Evolutionary conservation across 352 stramenopile species (phyloP).

Genomic region (Paralagenidium karlingii): DNA sequence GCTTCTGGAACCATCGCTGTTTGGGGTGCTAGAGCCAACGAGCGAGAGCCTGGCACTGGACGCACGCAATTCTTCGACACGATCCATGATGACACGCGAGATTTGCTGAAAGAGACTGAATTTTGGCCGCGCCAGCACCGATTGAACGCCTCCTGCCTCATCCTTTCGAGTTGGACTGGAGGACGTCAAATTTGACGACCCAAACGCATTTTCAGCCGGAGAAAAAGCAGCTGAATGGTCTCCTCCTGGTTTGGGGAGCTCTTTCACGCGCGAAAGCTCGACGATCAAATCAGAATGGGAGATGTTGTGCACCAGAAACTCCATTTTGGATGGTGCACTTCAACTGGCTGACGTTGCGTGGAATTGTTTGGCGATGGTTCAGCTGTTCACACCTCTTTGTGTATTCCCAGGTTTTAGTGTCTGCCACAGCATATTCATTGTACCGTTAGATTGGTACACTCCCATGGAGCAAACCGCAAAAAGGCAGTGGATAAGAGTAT

Average conservation of each 20-base stretch:
- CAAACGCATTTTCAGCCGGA: no score
- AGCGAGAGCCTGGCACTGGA: constrained; percentile 1
- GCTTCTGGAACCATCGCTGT: background rate
- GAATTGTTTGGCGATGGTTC: no score
- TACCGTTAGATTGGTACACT: no score
- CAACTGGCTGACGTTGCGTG: background rate
- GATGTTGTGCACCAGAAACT: constrained; percentile 96
- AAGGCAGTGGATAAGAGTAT: no score
- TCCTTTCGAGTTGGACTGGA: background rate
- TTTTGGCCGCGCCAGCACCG: constrained; percentile 66
- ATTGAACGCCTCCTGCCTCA: constrained; percentile 3
- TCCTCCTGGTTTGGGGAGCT: no score
- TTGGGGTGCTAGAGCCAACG: background rate
- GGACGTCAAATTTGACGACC: background rate
- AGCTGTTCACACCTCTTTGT: no score
- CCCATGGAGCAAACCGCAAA: no score
- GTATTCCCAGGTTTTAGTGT: no score
- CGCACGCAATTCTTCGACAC: constrained; percentile 29
- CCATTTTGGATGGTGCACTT: constrained; percentile 26
- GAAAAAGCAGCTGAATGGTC: no score
- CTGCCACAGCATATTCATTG: no score
- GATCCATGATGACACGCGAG: constrained; percentile 53
- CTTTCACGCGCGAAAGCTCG: constrained; percentile 59
- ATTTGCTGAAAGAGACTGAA: constrained; percentile 83
- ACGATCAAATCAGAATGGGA: constrained; percentile 94